Evolutionary conservation across 805 yeast species (phyloP).

Genomic region (Candida stauntonica): DNA sequence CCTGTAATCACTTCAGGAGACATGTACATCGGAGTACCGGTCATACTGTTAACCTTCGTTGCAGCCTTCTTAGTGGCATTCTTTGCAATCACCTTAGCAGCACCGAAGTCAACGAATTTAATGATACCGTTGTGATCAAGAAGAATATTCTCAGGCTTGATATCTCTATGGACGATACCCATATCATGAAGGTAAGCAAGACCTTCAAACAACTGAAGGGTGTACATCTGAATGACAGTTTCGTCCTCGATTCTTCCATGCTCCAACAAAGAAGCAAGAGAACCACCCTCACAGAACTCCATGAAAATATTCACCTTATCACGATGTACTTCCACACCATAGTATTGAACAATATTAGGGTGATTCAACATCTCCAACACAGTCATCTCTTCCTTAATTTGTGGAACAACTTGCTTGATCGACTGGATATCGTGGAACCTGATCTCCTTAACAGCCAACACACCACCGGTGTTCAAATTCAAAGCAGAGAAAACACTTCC

Average conservation of each 20-base stretch:
- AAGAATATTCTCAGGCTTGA: slow-evolving; percentile 90
- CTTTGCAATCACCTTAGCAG: slow-evolving; percentile 78
- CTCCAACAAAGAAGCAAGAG: slow-evolving; percentile 76
- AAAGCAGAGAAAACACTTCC: slow-evolving; percentile 92
- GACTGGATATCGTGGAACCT: slow-evolving; percentile 85
- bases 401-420: slow-evolving; percentile 76
- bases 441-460: slow-evolving; percentile 96
- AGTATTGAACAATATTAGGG: slow-evolving; percentile 94
- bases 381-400: slow-evolving; percentile 94
- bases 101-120: slow-evolving; percentile 96
- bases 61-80: slow-evolving; percentile 41
- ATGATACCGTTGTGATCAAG: slow-evolving; percentile 89
- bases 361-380: slow-evolving; percentile 92
- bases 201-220: slow-evolving; percentile 92
- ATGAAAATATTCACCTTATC: slow-evolving; percentile 93
- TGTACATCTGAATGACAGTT: slow-evolving; percentile 82
- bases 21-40: slow-evolving; percentile 99
- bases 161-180: slow-evolving; percentile 95
- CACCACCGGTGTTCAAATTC: slow-evolving; percentile 90
- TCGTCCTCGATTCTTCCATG: slow-evolving; percentile 97
- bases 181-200: slow-evolving; percentile 89
- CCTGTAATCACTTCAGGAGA: slow-evolving; percentile 96
- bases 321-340: slow-evolving; percentile 95
- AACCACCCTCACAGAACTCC: slow-evolving; percentile 98
- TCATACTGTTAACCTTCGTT: slow-evolving; percentile 33